Evolutionary conservation across 768 basidiomycete species (phyloP).

Genomic region (Suillus weaverae): DNA sequence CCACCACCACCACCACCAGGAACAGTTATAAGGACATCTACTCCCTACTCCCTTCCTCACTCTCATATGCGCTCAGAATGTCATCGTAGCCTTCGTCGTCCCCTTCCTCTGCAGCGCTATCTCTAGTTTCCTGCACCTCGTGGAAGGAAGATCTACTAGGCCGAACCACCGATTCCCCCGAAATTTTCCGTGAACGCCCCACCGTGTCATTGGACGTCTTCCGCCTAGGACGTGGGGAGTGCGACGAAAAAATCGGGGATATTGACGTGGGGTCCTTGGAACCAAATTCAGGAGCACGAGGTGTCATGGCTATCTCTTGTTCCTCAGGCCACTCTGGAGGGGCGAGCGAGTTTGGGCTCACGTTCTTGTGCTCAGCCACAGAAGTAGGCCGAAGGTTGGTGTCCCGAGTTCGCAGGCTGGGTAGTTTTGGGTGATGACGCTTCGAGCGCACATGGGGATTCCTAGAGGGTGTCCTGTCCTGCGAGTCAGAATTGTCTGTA

Average conservation of each 20-base stretch:
- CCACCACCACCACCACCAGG: slow-evolving; percentile 12
- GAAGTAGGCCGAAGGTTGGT: slow-evolving; percentile 17
- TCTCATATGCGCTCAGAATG: slow-evolving; percentile 78
- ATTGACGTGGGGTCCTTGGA: slow-evolving; percentile 28
- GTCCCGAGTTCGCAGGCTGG: slow-evolving; percentile 47
- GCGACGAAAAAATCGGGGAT: slow-evolving; percentile 28
- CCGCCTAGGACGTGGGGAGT: slow-evolving; percentile 23
- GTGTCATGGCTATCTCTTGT: slow-evolving; percentile 54
- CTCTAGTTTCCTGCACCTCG: slow-evolving; percentile 40
- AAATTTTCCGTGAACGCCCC: slow-evolving; percentile 41
- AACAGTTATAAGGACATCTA: not conserved
- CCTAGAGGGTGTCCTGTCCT: slow-evolving; percentile 33
- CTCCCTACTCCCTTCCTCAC: slow-evolving; percentile 54
- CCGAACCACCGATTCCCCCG: slow-evolving; percentile 36
- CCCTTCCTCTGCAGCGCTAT: slow-evolving; percentile 73
- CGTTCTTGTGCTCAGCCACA: slow-evolving; percentile 35
- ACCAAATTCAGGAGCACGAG: slow-evolving; percentile 53
- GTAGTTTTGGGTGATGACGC: slow-evolving; percentile 46
- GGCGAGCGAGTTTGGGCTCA: slow-evolving; percentile 45
- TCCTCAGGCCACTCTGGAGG: slow-evolving; percentile 56
- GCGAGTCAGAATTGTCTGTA: slow-evolving; percentile 52
- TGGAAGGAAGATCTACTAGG: slow-evolving; percentile 50
- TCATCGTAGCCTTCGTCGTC: slow-evolving; percentile 79
- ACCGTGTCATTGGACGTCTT: slow-evolving; percentile 29
- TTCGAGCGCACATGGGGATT: slow-evolving; percentile 54